Conservation (phyloP, 257 asterid genomes). For the Solanum acaule region DNA sequence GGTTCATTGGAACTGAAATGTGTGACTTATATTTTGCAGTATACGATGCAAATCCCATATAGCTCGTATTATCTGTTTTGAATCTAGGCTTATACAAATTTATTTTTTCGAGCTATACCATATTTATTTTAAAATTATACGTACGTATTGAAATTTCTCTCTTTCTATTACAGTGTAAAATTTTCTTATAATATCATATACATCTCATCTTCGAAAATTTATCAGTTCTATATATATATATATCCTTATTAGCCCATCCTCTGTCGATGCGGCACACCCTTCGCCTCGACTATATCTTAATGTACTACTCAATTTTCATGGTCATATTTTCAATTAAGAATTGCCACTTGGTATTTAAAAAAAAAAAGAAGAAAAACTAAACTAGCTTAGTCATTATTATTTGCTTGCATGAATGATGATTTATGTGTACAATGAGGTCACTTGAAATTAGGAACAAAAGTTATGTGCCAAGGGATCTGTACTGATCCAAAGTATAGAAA, state of each 20-base stretch:
- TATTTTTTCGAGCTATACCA: background rate
- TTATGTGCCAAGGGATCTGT: conserved; percentile 35
- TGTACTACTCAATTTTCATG: background rate
- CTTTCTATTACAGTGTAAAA: accelerated
- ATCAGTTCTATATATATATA: too few relatives aligned
- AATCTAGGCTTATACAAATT: accelerated
- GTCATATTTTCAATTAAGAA: background rate
- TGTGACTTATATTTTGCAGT: background rate
- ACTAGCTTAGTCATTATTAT: background rate
- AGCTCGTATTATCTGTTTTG: background rate
- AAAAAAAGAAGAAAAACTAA: accelerated
- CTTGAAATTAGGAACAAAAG: background rate
- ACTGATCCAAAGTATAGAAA: background rate
- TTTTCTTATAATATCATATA: background rate
- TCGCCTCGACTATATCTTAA: background rate
- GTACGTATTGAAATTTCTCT: background rate
- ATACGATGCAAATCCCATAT: background rate
- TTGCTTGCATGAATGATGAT: too few relatives aligned
- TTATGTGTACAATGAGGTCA: background rate
- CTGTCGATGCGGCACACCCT: background rate
- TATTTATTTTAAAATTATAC: background rate
- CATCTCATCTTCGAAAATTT: too few relatives aligned
- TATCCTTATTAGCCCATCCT: background rate
- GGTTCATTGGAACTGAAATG: background rate
- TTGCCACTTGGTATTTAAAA: background rate